phyloP scores from a whole-genome alignment of 768 basidiomycete species.

The Collybia nuda region DNA sequence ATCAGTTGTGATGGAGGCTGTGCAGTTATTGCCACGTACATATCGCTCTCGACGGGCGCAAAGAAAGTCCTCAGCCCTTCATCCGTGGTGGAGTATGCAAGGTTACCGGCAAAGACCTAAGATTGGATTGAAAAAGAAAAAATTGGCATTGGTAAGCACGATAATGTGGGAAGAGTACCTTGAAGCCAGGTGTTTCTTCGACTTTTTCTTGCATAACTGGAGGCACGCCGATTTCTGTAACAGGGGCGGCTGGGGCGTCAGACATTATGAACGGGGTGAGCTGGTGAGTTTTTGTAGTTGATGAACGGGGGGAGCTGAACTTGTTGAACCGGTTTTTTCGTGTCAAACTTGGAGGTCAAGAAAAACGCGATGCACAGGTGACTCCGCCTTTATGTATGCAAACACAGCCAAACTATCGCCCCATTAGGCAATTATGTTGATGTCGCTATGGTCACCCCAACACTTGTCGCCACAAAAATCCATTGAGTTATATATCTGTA shows the following conservation, averaged over 20 bases:
- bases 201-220: constrained; percentile 69
- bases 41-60: constrained; percentile 81
- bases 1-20: constrained; percentile 36
- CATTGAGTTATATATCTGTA: too few relatives aligned
- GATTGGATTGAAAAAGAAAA: constrained; percentile 17
- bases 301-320: constrained; percentile 55
- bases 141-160: background rate
- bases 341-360: constrained; percentile 85
- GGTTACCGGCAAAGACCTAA: constrained; percentile 94
- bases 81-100: constrained; percentile 92
- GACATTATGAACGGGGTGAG: constrained; percentile 73
- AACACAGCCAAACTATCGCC: constrained; percentile 33
- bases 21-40: constrained; percentile 63
- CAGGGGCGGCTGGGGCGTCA: constrained; percentile 86
- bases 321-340: constrained; percentile 83
- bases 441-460: constrained; percentile 43
- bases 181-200: constrained; percentile 79
- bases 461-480: background rate
- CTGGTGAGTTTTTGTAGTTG: constrained; percentile 50
- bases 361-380: constrained; percentile 25
- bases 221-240: constrained; percentile 83
- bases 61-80: constrained; percentile 95
- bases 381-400: constrained; percentile 35
- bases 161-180: constrained; percentile 44
- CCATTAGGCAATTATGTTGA: constrained; percentile 24